Percentiles rank a stretch among this genome's conserved stretches.
Conservation (phyloP, 305 asterid species). For the Solanum chacoense region DNA sequence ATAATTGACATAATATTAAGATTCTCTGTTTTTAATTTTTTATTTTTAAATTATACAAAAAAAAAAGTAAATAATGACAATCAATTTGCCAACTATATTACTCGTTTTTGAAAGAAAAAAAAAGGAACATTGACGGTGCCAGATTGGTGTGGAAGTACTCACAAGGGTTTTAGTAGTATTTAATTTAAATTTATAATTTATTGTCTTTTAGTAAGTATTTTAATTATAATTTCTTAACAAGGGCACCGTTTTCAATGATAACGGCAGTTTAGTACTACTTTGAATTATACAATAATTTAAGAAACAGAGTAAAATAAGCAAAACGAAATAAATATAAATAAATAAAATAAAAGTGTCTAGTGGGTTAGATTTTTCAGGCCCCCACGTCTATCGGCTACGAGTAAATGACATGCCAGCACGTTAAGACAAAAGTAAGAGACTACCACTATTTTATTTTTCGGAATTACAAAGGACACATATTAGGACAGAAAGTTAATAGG, state of each 20-base stretch:
- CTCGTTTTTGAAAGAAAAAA: background rate
- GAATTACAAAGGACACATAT: fast-evolving
- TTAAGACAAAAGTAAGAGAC: background rate
- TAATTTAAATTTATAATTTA: background rate
- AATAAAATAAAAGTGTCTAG: background rate
- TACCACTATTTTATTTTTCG: background rate
- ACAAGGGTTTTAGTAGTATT: background rate
- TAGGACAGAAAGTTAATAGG: background rate
- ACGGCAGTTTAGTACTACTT: background rate
- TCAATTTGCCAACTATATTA: background rate
- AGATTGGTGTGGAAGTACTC: background rate
- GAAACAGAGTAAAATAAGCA: background rate
- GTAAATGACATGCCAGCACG: constrained; percentile 4
- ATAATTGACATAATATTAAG: background rate
- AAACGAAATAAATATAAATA: no score
- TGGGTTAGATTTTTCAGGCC: background rate
- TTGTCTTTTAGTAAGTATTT: background rate
- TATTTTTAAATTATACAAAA: background rate
- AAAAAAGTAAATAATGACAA: background rate
- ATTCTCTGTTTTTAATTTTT: background rate
- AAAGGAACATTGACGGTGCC: background rate
- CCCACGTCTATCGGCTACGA: background rate
- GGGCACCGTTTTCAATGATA: background rate
- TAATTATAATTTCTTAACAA: background rate
- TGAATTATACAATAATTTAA: background rate